Evolutionary conservation across 441 rosid genomes (phyloP), one percentile per base, ranked within the genome.

Genomic region (Gossypium schwendimanii): DNA sequence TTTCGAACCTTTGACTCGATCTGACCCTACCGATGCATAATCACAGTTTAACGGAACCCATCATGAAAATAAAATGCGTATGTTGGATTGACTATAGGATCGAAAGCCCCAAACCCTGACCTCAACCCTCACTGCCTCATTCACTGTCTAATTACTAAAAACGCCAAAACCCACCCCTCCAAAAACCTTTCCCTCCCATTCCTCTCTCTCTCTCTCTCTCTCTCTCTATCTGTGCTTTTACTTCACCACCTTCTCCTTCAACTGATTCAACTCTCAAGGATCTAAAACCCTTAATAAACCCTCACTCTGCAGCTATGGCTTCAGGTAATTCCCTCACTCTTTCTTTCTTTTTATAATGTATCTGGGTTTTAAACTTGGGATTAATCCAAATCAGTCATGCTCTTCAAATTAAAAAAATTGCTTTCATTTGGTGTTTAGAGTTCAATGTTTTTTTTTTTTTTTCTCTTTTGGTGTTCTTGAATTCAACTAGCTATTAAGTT

Each of bases 271-370:
- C 44, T 17, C 24, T 0, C 26, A 49, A 28, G 33, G 41, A 67
- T 67, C 59, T 15, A 26, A 23, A 57, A n/a, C 70, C 55, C 70
- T 11, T 9, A 20, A 8, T 52, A 28, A 17, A 18, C 61, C 62
- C 61, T 31, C 61, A 52, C 28, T 65, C 68, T n/a, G 21, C 23
- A 36, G 18, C 36, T 57, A 82, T 81, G 84, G 73, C 81, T 18
- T 72, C 81, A 10, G 84, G 88, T 85, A 73, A 65, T 57, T 36
- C 10, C 2, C 28, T n/a, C 21, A 1, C 36, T 26, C 20, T 62
- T 6, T 14, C 9, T 4, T 10, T 21, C 20, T 39, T 12, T 58
- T 17, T 0, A 14, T 41, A 7, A 60, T 60, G 11, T 58, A 44
- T 60, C 52, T 71, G 7, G 57, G 58, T 24, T 60, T 60, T 15